Conservation (phyloP, 2,329 filamentous ascomycete genomes). For the Alternaria consortialis region DNA sequence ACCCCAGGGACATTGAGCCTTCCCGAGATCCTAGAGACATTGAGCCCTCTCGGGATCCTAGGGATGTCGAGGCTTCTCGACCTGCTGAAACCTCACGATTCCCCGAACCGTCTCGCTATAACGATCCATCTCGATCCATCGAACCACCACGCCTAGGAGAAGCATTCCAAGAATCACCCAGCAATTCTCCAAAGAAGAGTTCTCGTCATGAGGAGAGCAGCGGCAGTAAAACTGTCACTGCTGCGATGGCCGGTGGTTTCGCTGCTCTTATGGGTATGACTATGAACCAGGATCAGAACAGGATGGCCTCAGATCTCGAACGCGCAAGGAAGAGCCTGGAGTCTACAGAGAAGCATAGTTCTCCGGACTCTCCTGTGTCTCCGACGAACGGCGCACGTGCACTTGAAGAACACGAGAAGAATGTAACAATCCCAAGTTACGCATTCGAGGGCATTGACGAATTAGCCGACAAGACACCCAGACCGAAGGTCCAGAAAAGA, state of each 20-base stretch:
- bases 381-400: constrained; percentile 30
- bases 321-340: constrained; percentile 39
- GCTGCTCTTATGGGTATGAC: constrained; percentile 43
- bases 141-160: constrained; percentile 4
- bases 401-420: constrained; percentile 24
- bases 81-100: constrained; percentile 2
- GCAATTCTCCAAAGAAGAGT: constrained; percentile 14
- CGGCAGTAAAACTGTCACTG: constrained; percentile 29
- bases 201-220: constrained; percentile 23
- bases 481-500: constrained; percentile 59
- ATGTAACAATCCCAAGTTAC: constrained; percentile 41
- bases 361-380: constrained; percentile 22
- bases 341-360: constrained; percentile 28
- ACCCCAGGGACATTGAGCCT: constrained; percentile 33
- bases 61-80: constrained; percentile 6
- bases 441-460: constrained; percentile 49
- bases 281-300: constrained; percentile 47
- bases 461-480: constrained; percentile 52
- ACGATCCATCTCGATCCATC: not conserved
- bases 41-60: not conserved
- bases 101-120: not conserved
- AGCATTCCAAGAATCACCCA: constrained; percentile 1
- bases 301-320: constrained; percentile 40
- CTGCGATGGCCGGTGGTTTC: constrained; percentile 45
- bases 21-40: constrained; percentile 2